Evolutionary conservation across 2,329 filamentous ascomycete species (phyloP).

Genomic region (Aureobasidium namibiae): DNA sequence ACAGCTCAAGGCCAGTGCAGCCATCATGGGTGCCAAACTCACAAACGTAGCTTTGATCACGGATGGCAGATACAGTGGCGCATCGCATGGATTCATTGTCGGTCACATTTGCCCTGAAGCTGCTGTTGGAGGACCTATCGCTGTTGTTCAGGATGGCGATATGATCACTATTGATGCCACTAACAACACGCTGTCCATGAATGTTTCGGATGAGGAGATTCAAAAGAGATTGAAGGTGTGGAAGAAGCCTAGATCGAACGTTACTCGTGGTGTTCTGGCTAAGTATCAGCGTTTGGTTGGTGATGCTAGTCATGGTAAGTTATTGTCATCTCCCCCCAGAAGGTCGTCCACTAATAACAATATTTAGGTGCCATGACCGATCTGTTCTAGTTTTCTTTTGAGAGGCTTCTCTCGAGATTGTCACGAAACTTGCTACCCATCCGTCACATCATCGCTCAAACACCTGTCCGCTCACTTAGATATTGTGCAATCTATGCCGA

Average conservation of each 20-base stretch:
- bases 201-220: slow-evolving; percentile 65
- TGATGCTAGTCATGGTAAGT: slow-evolving; percentile 72
- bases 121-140: slow-evolving; percentile 77
- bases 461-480: too few species aligned
- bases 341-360: neutral
- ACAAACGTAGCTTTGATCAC: slow-evolving; percentile 67
- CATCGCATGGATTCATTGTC: slow-evolving; percentile 78
- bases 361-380: slow-evolving; percentile 63
- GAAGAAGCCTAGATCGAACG: slow-evolving; percentile 61
- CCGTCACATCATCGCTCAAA: too few species aligned
- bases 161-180: slow-evolving; percentile 75
- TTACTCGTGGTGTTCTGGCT: slow-evolving; percentile 75
- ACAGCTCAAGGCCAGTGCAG: slow-evolving; percentile 64
- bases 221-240: slow-evolving; percentile 54
- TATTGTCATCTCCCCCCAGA: neutral
- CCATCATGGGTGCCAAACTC: slow-evolving; percentile 66
- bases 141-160: slow-evolving; percentile 72
- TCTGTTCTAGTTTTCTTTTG: slow-evolving; percentile 48
- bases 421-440: too few species aligned
- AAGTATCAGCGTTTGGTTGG: slow-evolving; percentile 86
- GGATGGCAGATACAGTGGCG: slow-evolving; percentile 70
- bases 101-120: slow-evolving; percentile 85
- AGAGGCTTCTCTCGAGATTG: too few species aligned
- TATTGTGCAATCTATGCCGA: neutral
- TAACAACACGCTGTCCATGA: slow-evolving; percentile 63